A percentile compares a stretch with the other conserved stretches of the same genome.
phyloP scores from a whole-genome alignment of 257 asterid species.

The Phtheirospermum japonicum region DNA sequence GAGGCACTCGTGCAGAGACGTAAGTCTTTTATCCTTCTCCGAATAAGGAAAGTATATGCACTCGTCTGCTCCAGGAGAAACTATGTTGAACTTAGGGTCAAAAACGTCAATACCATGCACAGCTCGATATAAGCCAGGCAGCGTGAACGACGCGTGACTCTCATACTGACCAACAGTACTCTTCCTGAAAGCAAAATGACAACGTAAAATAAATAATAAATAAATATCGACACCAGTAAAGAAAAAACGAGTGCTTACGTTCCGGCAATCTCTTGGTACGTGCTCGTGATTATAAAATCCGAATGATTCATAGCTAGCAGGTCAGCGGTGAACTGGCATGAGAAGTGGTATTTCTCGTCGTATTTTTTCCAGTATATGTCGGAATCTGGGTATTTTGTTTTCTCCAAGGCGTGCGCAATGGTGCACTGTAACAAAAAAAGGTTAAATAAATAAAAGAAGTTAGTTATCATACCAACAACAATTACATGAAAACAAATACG shows the following conservation, averaged over 20 bases:
- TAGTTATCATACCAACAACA: neutral
- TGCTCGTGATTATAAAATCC: slow-evolving; percentile 93
- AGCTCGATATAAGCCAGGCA: slow-evolving; percentile 88
- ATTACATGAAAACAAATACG: slow-evolving; percentile 11
- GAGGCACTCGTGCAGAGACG: slow-evolving; percentile 67
- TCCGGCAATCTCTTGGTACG: slow-evolving; percentile 99
- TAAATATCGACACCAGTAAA: neutral
- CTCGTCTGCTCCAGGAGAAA: slow-evolving; percentile 96
- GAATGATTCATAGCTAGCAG: slow-evolving; percentile 91
- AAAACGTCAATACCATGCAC: slow-evolving; percentile 98
- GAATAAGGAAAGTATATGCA: slow-evolving; percentile 76
- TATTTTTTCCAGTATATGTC: slow-evolving; percentile 86
- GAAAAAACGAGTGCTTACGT: slow-evolving; percentile 54
- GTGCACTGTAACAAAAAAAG: slow-evolving; percentile 60
- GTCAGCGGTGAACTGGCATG: slow-evolving; percentile 97
- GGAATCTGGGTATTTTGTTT: slow-evolving; percentile 97
- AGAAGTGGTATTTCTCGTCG: slow-evolving; percentile 93
- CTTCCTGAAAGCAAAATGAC: slow-evolving; percentile 53
- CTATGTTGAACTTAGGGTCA: slow-evolving; percentile 97
- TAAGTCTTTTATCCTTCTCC: slow-evolving; percentile 64
- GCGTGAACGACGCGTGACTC: slow-evolving; percentile 82
- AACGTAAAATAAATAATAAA: neutral
- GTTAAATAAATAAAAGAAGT: neutral
- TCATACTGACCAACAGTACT: slow-evolving; percentile 93
- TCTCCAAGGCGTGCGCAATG: slow-evolving; percentile 97